A percentile compares a stretch with the other conserved stretches of the same genome.
phyloP scores from a whole-genome alignment of 306 rosid species.

The Dryas drummondii region DNA sequence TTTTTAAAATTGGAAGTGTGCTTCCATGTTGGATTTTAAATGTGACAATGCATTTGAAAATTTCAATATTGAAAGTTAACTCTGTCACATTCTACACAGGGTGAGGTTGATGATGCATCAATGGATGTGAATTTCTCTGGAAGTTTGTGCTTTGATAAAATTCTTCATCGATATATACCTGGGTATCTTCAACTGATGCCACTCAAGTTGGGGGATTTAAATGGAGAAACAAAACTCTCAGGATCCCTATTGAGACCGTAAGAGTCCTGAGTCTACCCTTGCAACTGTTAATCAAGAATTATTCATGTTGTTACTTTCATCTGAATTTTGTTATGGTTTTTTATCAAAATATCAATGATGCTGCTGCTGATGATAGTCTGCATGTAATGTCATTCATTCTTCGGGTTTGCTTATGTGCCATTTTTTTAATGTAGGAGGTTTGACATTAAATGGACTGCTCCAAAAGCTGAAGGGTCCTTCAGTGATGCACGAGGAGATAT shows the following conservation, averaged over 20 bases:
- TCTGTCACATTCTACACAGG: conserved; percentile 48
- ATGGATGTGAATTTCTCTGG: conserved; percentile 89
- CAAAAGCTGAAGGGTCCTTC: conserved; percentile 80
- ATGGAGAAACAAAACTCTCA: conserved; percentile 78
- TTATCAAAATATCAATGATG: neutral
- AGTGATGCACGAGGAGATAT: conserved; percentile 91
- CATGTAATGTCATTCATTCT: conserved; percentile 27
- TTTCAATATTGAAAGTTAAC: conserved; percentile 9
- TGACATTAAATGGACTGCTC: conserved; percentile 89
- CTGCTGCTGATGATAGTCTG: neutral
- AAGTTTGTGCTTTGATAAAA: conserved; percentile 69
- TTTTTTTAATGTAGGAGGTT: conserved; percentile 55
- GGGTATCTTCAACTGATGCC: conserved; percentile 60
- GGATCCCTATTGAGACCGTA: conserved; percentile 89
- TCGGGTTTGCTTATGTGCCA: conserved; percentile 25
- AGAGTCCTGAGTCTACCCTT: conserved; percentile 32
- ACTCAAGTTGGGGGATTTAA: conserved; percentile 66
- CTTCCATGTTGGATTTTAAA: neutral
- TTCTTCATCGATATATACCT: conserved; percentile 70
- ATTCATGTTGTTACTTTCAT: conserved; percentile 14
- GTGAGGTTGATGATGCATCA: conserved; percentile 81
- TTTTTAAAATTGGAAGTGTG: neutral
- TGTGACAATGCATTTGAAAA: neutral
- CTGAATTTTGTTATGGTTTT: conserved; percentile 12
- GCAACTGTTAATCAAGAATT: conserved; percentile 16